phyloP scores from a whole-genome alignment of 192 early-diverging fungal genomes.

The Mortierella hygrophila region DNA sequence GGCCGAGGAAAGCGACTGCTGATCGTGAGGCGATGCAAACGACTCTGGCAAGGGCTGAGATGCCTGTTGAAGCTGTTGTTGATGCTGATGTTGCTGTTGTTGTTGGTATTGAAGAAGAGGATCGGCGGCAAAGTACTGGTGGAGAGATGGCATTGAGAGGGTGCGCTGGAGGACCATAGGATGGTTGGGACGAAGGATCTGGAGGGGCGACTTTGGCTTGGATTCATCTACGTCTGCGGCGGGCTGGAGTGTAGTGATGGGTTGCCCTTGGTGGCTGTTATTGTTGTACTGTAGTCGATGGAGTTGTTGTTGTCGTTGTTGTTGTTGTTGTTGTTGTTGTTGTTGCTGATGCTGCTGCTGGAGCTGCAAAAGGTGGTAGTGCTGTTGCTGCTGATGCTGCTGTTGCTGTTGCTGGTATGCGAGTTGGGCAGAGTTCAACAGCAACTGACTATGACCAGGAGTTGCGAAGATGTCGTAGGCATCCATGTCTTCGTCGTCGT shows the following conservation, averaged over 20 bases:
- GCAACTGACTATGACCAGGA: neutral
- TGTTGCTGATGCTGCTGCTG: neutral
- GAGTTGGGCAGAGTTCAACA: neutral
- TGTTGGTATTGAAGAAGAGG: neutral
- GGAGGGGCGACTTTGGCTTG: conserved; percentile 23
- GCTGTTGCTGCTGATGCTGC: conserved; percentile 12
- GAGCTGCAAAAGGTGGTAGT: neutral
- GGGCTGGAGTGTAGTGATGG: neutral
- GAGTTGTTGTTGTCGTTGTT: neutral
- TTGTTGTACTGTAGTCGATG: neutral
- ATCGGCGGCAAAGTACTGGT: neutral
- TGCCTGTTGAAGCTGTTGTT: neutral
- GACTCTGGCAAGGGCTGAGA: conserved; percentile 2
- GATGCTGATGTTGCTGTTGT: neutral
- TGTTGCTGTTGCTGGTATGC: conserved; percentile 10
- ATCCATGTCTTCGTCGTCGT: conserved; percentile 37
- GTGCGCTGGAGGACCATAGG: conserved; percentile 45
- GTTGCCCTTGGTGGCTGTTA: neutral
- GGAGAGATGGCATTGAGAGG: conserved; percentile 11
- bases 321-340: neutral
- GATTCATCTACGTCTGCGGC: neutral
- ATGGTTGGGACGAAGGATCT: conserved; percentile 24
- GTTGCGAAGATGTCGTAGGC: conserved; percentile 31
- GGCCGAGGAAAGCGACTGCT: conserved; percentile 4
- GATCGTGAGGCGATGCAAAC: neutral